Percentiles rank a stretch among this genome's conserved stretches.
phyloP scores from a whole-genome alignment of 371 early-diverging fungal species.

The Spiromyces aspiralis region DNA sequence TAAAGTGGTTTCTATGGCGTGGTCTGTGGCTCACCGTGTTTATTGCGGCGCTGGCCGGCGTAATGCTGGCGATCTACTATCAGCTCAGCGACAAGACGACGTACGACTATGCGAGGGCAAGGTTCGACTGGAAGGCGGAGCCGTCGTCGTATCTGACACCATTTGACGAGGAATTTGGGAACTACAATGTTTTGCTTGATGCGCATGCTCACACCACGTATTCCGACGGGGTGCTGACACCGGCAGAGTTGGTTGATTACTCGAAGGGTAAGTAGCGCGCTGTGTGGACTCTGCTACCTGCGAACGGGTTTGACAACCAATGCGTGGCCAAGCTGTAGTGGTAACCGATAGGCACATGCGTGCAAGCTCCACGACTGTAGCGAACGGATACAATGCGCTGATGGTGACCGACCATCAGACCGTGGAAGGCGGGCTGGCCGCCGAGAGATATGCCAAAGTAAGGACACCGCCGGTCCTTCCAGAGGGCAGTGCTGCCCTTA shows the following conservation, averaged over 20 bases:
- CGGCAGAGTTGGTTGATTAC: slow-evolving; percentile 41
- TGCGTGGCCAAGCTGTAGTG: background rate
- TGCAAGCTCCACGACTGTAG: slow-evolving; percentile 7
- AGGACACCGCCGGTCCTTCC: slow-evolving; percentile 2
- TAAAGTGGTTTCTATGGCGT: too few relatives aligned
- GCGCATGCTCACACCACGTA: slow-evolving; percentile 51
- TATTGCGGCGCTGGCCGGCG: too few relatives aligned
- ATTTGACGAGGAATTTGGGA: slow-evolving; percentile 28
- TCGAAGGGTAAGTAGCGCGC: slow-evolving; percentile 41
- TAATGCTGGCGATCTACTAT: too few relatives aligned
- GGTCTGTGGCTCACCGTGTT: too few relatives aligned
- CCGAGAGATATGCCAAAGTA: slow-evolving; percentile 35
- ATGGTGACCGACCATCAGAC: slow-evolving; percentile 63
- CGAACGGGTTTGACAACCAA: background rate
- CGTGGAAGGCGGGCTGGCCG: slow-evolving; percentile 44
- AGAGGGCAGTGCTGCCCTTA: slow-evolving; percentile 23
- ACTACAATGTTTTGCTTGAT: slow-evolving; percentile 47
- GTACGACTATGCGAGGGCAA: slow-evolving; percentile 12
- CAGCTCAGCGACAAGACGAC: too few relatives aligned
- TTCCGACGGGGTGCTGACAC: slow-evolving; percentile 50
- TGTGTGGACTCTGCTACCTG: background rate
- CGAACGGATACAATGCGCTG: slow-evolving; percentile 59
- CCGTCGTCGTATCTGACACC: slow-evolving; percentile 40
- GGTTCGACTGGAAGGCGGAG: slow-evolving; percentile 41
- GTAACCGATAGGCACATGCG: background rate